Conservation (phyloP, 192 early-diverging fungal genomes). For the Allomyces arbusculus region DNA sequence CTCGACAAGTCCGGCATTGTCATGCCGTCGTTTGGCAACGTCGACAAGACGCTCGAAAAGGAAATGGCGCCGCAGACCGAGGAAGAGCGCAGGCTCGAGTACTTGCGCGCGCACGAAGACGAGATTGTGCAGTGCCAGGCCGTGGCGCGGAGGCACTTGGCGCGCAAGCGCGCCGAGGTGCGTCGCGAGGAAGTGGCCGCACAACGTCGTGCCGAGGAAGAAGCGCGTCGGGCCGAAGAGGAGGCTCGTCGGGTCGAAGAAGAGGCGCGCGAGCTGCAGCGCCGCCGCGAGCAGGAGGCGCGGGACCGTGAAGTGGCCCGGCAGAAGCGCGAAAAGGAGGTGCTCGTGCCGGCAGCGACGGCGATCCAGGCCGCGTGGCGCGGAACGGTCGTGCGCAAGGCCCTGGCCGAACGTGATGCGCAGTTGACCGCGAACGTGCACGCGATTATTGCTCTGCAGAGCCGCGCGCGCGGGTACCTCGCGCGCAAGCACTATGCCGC, state of each 20-base stretch:
- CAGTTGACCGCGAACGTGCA: not conserved
- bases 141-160: slow-evolving; percentile 16
- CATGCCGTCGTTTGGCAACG: slow-evolving; percentile 77
- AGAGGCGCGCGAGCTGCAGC: slow-evolving; percentile 6
- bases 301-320: not conserved
- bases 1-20: slow-evolving; percentile 57
- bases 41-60: slow-evolving; percentile 43
- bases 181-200: not conserved
- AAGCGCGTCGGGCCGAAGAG: slow-evolving; percentile 5
- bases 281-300: slow-evolving; percentile 2
- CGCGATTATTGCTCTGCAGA: slow-evolving; percentile 13
- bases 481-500: slow-evolving; percentile 11
- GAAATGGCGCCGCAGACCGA: slow-evolving; percentile 19
- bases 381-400: not conserved
- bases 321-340: slow-evolving; percentile 5
- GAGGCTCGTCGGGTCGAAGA: slow-evolving; percentile 9
- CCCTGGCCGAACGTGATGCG: not conserved
- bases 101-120: slow-evolving; percentile 17
- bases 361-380: slow-evolving; percentile 4
- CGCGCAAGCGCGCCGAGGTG: slow-evolving; percentile 12
- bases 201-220: slow-evolving; percentile 2
- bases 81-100: slow-evolving; percentile 5
- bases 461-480: slow-evolving; percentile 13
- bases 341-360: slow-evolving; percentile 7
- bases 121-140: slow-evolving; percentile 25